These are phyloP conservation scores for Aquilaria malaccensis DNA, from an alignment of 345 rosid species.

Conservation along the genomic window DNA sequence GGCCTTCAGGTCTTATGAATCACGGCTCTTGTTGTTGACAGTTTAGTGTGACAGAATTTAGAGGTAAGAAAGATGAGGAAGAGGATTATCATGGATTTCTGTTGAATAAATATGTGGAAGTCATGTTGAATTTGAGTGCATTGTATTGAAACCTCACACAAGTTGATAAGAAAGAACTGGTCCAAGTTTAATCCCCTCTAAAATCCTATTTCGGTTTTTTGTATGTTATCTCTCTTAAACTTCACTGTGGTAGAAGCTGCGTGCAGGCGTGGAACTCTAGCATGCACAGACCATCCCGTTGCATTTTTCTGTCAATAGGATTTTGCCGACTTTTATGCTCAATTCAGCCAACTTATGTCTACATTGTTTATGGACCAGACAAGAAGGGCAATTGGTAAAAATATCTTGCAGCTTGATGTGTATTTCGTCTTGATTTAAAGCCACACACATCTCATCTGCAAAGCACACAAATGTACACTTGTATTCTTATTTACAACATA, in stretches of 20 bases:
- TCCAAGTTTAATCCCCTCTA: conserved; percentile 7
- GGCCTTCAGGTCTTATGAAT: too few species aligned
- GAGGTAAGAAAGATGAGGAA: conserved; percentile 4
- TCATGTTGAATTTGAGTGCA: conserved; percentile 3
- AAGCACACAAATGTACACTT: background rate
- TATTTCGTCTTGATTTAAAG: conserved; percentile 13
- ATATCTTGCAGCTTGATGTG: conserved; percentile 24
- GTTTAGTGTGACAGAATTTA: conserved; percentile 4
- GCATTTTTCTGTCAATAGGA: conserved; percentile 8
- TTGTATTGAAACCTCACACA: conserved; percentile 2
- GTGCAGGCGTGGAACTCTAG: conserved; percentile 22
- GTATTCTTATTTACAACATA: background rate
- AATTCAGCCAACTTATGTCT: conserved; percentile 3
- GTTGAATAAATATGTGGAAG: background rate
- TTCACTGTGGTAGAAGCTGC: too few species aligned
- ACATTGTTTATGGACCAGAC: conserved; percentile 14
- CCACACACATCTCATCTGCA: conserved; percentile 35
- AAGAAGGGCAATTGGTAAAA: conserved; percentile 1
- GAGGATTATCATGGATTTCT: conserved; percentile 1
- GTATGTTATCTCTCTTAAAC: too few species aligned
- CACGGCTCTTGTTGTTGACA: background rate
- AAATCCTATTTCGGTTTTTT: background rate
- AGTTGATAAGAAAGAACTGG: conserved; percentile 18
- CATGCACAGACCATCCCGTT: conserved; percentile 17
- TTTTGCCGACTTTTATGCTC: too few species aligned